phyloP scores from a whole-genome alignment of 768 basidiomycete genomes.

The Lepiota venenata region DNA sequence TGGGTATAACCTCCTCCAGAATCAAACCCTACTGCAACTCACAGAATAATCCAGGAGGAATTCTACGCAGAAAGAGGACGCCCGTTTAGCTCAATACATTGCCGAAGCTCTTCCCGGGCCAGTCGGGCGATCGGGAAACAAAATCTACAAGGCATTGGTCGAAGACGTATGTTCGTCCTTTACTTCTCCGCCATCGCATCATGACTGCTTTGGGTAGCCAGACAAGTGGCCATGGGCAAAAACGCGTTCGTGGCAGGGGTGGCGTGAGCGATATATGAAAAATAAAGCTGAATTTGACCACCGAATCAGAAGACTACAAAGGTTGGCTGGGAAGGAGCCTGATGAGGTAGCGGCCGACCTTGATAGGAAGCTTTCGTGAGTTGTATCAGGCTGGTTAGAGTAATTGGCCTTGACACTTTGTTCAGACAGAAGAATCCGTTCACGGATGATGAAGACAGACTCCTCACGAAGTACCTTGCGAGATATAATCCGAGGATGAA shows the following conservation, averaged over 20 bases:
- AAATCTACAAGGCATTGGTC: slow-evolving; percentile 37
- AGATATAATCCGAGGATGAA: slow-evolving; percentile 34
- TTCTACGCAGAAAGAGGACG: slow-evolving; percentile 17
- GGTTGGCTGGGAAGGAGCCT: not conserved
- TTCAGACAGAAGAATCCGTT: slow-evolving; percentile 23
- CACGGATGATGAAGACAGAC: slow-evolving; percentile 36
- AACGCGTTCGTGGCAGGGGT: slow-evolving; percentile 53
- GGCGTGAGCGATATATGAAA: slow-evolving; percentile 57
- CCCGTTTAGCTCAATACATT: slow-evolving; percentile 16
- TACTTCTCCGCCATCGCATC: not conserved
- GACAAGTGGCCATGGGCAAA: slow-evolving; percentile 47
- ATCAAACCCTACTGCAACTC: not conserved
- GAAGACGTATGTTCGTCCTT: slow-evolving; percentile 35
- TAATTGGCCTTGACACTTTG: not conserved
- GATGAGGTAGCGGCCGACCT: not conserved
- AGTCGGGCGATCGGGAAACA: slow-evolving; percentile 42
- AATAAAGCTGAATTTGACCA: slow-evolving; percentile 38
- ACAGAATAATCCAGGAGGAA: slow-evolving; percentile 2
- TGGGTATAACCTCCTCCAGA: not conserved
- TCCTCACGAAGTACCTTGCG: slow-evolving; percentile 47
- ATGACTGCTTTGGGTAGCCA: slow-evolving; percentile 24
- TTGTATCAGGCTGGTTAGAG: not conserved
- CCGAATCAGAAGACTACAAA: slow-evolving; percentile 36
- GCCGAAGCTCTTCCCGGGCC: not conserved
- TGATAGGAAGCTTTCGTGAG: not conserved